Evolutionary conservation across 768 basidiomycete genomes (phyloP).

Genomic region (Naganishia antarctica): DNA sequence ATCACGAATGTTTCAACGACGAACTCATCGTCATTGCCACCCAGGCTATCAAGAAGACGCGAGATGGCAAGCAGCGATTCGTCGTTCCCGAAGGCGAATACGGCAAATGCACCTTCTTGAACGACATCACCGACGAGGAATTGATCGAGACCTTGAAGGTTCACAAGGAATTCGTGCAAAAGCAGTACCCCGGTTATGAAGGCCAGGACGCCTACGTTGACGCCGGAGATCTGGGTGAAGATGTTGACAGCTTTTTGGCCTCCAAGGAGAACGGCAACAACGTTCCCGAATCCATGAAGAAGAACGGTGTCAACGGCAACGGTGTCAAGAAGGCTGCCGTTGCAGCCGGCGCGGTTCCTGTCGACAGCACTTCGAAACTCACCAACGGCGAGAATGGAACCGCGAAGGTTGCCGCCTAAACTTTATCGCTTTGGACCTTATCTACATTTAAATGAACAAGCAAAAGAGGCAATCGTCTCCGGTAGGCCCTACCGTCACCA

Average conservation of each 20-base stretch:
- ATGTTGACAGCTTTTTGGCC: slow-evolving; percentile 39
- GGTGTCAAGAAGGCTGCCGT: slow-evolving; percentile 37
- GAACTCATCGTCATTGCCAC: slow-evolving; percentile 46
- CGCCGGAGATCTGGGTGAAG: slow-evolving; percentile 47
- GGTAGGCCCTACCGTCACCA: background rate
- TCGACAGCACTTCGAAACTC: slow-evolving; percentile 36
- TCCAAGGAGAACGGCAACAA: slow-evolving; percentile 30
- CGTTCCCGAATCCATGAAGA: slow-evolving; percentile 35
- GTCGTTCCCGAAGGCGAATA: slow-evolving; percentile 47
- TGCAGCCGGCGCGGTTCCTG: slow-evolving; percentile 38
- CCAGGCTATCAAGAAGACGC: slow-evolving; percentile 47
- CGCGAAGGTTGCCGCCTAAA: slow-evolving; percentile 17
- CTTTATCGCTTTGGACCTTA: background rate
- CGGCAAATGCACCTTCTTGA: slow-evolving; percentile 49
- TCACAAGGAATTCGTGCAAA: slow-evolving; percentile 48
- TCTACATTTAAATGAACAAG: slow-evolving; percentile 7
- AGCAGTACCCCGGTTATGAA: slow-evolving; percentile 40
- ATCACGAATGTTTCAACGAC: slow-evolving; percentile 48
- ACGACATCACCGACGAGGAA: slow-evolving; percentile 48
- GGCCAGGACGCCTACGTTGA: slow-evolving; percentile 50
- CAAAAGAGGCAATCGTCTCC: background rate
- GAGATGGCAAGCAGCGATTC: slow-evolving; percentile 49
- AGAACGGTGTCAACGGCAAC: slow-evolving; percentile 34
- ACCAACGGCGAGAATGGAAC: slow-evolving; percentile 33
- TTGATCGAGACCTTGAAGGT: slow-evolving; percentile 41